Evolutionary conservation across 2,329 filamentous ascomycete species (phyloP).

Genomic region (Diaporthe vaccinii): DNA sequence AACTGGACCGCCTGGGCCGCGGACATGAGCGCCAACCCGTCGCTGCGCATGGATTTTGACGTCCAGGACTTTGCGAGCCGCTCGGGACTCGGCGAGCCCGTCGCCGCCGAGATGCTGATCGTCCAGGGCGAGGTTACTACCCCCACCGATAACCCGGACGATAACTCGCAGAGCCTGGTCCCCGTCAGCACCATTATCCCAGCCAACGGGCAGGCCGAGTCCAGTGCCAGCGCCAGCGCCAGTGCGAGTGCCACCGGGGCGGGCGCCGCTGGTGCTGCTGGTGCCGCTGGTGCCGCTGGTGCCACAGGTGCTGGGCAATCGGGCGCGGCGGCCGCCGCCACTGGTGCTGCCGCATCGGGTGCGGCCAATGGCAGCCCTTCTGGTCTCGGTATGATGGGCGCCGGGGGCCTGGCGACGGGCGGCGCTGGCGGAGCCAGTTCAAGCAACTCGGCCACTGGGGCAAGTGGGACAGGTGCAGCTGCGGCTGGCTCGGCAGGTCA

Average conservation of each 20-base stretch:
- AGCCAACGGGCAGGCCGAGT: slow-evolving; percentile 1
- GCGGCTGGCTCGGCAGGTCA: neutral
- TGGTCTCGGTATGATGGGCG: neutral
- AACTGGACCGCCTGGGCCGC: slow-evolving; percentile 39
- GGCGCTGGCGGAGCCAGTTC: neutral
- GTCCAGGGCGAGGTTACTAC: slow-evolving; percentile 31
- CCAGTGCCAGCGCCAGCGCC: neutral
- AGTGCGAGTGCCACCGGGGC: neutral
- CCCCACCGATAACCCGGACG: slow-evolving; percentile 21
- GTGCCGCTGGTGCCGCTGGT: neutral
- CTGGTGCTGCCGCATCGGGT: slow-evolving; percentile 2
- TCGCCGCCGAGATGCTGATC: slow-evolving; percentile 38
- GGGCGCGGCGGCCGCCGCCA: slow-evolving; percentile 13
- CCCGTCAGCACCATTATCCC: slow-evolving; percentile 34
- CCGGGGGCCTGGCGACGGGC: neutral
- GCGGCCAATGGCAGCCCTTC: neutral
- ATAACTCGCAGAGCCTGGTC: slow-evolving; percentile 30
- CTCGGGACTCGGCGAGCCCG: slow-evolving; percentile 36
- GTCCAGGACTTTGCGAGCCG: slow-evolving; percentile 35
- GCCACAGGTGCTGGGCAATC: slow-evolving; percentile 15
- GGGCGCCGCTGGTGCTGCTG: neutral
- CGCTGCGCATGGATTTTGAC: slow-evolving; percentile 38
- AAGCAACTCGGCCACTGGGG: neutral
- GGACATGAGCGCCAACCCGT: slow-evolving; percentile 34
- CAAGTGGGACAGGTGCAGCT: neutral